These are phyloP conservation scores for Botryotinia convoluta DNA, from an alignment of 2,329 filamentous ascomycete genomes.

Conservation along the genomic window DNA sequence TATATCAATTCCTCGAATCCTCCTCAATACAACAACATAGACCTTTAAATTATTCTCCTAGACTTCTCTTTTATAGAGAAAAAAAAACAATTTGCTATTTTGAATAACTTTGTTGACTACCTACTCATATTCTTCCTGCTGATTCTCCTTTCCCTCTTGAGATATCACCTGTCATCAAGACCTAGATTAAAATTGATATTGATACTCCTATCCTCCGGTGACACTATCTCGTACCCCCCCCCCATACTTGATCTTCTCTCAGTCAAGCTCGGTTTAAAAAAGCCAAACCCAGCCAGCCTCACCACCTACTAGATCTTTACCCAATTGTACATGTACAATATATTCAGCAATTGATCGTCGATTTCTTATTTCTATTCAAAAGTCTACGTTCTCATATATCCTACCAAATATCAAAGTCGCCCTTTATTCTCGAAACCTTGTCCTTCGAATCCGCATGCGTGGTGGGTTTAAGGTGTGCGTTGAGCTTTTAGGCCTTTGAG, in stretches of 20 bases:
- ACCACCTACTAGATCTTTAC: not conserved
- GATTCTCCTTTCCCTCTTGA: not conserved
- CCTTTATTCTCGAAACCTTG: not conserved
- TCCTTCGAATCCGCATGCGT: slow-evolving; percentile 14
- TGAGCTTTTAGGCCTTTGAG: slow-evolving; percentile 26
- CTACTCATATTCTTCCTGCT: not conserved
- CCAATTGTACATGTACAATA: slow-evolving; percentile 3
- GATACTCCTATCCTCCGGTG: not conserved
- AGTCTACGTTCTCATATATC: not conserved
- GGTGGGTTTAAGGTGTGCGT: slow-evolving; percentile 13
- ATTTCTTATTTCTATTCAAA: not conserved
- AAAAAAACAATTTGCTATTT: not conserved
- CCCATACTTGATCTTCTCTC: not conserved
- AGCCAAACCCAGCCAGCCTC: slow-evolving; percentile 9
- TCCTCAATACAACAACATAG: slow-evolving; percentile 1
- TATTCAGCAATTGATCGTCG: slow-evolving; percentile 9
- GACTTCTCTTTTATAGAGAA: slow-evolving; percentile 1
- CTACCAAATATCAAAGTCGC: not conserved
- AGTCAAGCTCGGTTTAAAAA: slow-evolving; percentile 8
- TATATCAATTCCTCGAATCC: not conserved
- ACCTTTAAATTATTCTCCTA: not conserved
- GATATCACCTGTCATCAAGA: not conserved
- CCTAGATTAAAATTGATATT: slow-evolving; percentile 10
- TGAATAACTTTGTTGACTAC: not conserved
- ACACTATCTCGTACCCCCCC: not conserved